Evolutionary conservation across 1,284 basidiomycete genomes (phyloP).

Genomic region (Microbotryum saponariae): DNA sequence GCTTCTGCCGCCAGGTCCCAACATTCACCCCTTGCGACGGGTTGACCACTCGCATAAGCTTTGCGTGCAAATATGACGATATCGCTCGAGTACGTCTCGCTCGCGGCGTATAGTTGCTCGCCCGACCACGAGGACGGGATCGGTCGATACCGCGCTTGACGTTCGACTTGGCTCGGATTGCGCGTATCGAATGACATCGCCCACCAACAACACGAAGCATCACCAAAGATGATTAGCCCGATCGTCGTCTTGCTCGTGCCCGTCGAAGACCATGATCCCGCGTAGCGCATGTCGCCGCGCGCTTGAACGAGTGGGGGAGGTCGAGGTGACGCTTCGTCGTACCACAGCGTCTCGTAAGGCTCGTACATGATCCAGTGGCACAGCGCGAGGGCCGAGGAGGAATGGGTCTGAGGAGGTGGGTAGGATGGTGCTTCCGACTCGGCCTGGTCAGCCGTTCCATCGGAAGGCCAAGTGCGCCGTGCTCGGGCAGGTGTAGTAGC

Average conservation of each 20-base stretch:
- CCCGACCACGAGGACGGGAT: conserved; percentile 9
- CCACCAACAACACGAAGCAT: conserved; percentile 23
- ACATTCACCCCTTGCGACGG: conserved; percentile 50
- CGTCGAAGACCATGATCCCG: conserved; percentile 17
- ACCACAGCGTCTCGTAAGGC: conserved; percentile 11
- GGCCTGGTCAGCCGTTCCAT: conserved; percentile 2
- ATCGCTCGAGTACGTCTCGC: conserved; percentile 50
- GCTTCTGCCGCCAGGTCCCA: conserved; percentile 55
- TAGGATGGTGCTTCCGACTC: conserved; percentile 23
- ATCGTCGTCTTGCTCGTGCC: conserved; percentile 14
- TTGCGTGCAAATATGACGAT: conserved; percentile 49
- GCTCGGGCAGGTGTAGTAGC: conserved; percentile 6
- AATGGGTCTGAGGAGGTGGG: conserved; percentile 23
- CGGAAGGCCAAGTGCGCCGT: conserved; percentile 15
- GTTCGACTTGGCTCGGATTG: not conserved
- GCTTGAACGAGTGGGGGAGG: conserved; percentile 22
- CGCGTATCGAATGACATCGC: conserved; percentile 6
- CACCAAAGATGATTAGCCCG: conserved; percentile 28
- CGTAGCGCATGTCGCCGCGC: conserved; percentile 28
- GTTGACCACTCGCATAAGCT: conserved; percentile 46
- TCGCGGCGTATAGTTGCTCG: conserved; percentile 43
- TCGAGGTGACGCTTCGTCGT: not conserved
- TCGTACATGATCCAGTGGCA: conserved; percentile 33
- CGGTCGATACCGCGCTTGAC: conserved; percentile 20
- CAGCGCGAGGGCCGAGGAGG: conserved; percentile 31